Base-by-base conservation (phyloP, 148 eudicot genomes). In the Camellia japonica region DNA sequence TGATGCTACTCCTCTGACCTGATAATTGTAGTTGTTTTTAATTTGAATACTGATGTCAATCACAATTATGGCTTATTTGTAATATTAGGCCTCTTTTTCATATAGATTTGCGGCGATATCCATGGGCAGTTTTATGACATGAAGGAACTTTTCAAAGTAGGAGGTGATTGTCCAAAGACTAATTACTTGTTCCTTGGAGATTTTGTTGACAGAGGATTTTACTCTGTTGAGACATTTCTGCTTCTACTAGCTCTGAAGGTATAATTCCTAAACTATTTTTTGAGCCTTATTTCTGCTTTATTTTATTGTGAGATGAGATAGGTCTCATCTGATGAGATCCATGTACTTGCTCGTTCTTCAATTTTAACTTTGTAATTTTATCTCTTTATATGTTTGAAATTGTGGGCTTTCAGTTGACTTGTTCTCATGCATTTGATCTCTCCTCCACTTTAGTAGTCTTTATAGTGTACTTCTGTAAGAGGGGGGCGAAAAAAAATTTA, bases 41-140 rank as follows among this genome's bases (percentile, higher is more conserved):
- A 18, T 4, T 42, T n/a, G 20, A 42, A 63, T n/a, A 10, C 18
- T 78, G 66, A 56, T 65, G 63, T 47, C 66, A 5, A 14, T n/a
- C 14, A 12, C 71, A 74, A 7, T 41, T 66, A 46, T 69, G 23
- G 18, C 15, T 54, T 82, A 67, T 72, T 71, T 2, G 7, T 73
- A 52, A 38, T 47, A 44, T 16, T 55, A 49, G 44, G 58, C 14
- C 55, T 8, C 52, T 47, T 66, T 38, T 62, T 65, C 69, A 43
- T 51, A 42, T 75, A 95, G 97, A 93, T 95, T 76, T 93, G 99
- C 81, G 99, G 99, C 43, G 99, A 95, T 85, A 93, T 95, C 82
- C 99, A 93, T 80, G 99, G 99, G 84, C 97, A 95, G 82, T 93
- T 95, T 76, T 93, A 95, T 84, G 98, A 95, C 89, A 86, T 95